Base-by-base conservation (phyloP, 1,284 basidiomycete species). In the Ceratorhiza oryzae-sativae region DNA sequence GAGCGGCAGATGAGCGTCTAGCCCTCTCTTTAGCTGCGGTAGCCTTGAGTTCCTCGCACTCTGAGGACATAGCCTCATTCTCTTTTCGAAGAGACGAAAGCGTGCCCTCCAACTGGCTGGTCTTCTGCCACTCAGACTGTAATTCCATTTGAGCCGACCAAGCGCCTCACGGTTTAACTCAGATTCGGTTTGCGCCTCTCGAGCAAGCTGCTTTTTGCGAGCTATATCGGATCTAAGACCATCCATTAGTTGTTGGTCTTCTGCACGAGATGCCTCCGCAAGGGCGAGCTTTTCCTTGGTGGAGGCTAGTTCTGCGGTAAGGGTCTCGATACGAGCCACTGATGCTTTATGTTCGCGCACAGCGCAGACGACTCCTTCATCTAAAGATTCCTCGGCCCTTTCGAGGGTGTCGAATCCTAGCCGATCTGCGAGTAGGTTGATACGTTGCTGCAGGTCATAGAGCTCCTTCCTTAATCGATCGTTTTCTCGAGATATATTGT, bases 401-500 rank as follows among this genome's bases (percentile, higher is more conserved):
- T 76, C 72, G 13, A 75, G 63, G 53, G 53, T 59, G 4, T 60
- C 25, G 48, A 76, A 77, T 13, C 76, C 76, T 23, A 77, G 75
- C 3, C 61, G 71, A 25, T 74, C 75, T 3, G 74, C 73, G 1
- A 76, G 63, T 30, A 72, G 72, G 1, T 51, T 63, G 32, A 62
- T 48, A 2, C 73, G 72, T 30, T 77, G 75, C 27, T 76, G 68
- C 41, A 73, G 55, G 39, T 73, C 63, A 49, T 73, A 77, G 3
- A 74, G 53, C 36, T 72, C 59, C 36, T 63, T 72, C 12, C 70
- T 65, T 23, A 77, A 60, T 13, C 49, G 63, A 51, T 76, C 75
- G 56, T 76, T 76, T 3, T 71, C 61, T 2, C 51, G 39, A 6
- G 62, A 67, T 27, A 73, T 39, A 56, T 75, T 75, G 41, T 75